Evolutionary conservation across 2,329 filamentous ascomycete species (phyloP), one percentile per base, ranked within the genome.

Genomic region (Colletotrichum orchidophilum): DNA sequence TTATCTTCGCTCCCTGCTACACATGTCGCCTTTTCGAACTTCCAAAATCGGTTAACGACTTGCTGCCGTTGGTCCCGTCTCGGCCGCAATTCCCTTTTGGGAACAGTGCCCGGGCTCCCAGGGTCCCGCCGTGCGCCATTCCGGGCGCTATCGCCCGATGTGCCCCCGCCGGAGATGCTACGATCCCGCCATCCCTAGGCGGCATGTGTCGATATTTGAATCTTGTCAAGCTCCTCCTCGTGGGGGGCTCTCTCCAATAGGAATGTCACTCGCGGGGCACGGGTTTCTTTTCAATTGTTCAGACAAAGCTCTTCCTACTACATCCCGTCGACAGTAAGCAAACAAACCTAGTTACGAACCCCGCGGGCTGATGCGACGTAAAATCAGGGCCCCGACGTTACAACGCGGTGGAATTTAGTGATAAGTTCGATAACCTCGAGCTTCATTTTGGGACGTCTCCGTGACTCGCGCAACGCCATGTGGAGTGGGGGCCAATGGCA

Each of bases 131-230:
- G 52, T 58, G 65, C 58, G 31, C 68, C 31, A n/a, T 63, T 66
- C 68, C 68, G 64, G 68, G 42, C 33, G 24, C 21, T 63, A 9
- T 65, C 68, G 49, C 58, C 63, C 53, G 58, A 71, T n/a, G 39
- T 7, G 53, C 53, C 68, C 65, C 68, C 57, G 58, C 58, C 64
- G 26, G 68, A 68, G 68, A 68, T 68, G 64, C 68, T 63, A 68
- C 68, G 46, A 68, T 68, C 42, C 59, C 64, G 26, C 31, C 26
- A 31, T 46, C 15, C 64, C 58, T 70, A 63, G 67, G 67, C 53
- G 58, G 58, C 68, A 71, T 71, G 58, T 68, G 64, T 62, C 18
- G 58, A 67, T 52, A 42, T 53, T 53, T 52, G 21, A 3, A 21
- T 15, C 4, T 24, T 49, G 12, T 53, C 9, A 18, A 53, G 52